Evolutionary conservation across 371 early-diverging fungal genomes (phyloP), one percentile per base, ranked within the genome.

Genomic region (Mortierella sp.): DNA sequence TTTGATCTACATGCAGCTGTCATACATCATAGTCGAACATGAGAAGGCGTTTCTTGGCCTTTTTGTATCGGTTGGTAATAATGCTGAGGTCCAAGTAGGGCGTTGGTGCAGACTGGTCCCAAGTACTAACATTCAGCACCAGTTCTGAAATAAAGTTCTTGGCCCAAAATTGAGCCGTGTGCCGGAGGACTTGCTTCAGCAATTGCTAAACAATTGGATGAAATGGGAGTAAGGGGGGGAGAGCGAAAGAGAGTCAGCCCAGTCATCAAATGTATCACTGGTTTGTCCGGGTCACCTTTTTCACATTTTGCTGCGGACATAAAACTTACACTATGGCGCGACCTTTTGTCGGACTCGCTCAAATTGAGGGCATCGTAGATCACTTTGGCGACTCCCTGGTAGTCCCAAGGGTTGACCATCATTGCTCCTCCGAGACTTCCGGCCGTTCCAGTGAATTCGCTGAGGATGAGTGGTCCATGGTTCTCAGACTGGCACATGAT

Each of bases 401-500:
- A 94, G 82, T 98, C 97, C 98, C 98, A 99, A 7, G 99, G 98
- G 79, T 99, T 99, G 48, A 99, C 97, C 63, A 96, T 87, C 50
- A 98, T 84, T 0, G 98, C 95, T 5, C 93, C 92, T 60, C 94
- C 88, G 56, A 99, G 86, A 5, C 96, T 92, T 3, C 97, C 96
- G 5, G 98, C 96, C 1, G 99, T 96, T 16, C 99, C 99, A 21
- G 99, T 97, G 82, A 98, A 94, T 81, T 99, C 99, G 62, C 96
- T 95, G 56, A 99, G 85, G 25, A 99, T 95, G 57, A 99, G 86
- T 12, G 97, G 93, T 0, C 96, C 96, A 66, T 91, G 86, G 56
- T 93, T 94, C 56, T 95, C 94, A 72, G 95, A 93, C 80, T 99
- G 99, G 83, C 98, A 99, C 64, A 98, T 91, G 53, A 99, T 91